Base-by-base conservation (phyloP, 1,284 basidiomycete species). In the Rhodofomes roseus region DNA sequence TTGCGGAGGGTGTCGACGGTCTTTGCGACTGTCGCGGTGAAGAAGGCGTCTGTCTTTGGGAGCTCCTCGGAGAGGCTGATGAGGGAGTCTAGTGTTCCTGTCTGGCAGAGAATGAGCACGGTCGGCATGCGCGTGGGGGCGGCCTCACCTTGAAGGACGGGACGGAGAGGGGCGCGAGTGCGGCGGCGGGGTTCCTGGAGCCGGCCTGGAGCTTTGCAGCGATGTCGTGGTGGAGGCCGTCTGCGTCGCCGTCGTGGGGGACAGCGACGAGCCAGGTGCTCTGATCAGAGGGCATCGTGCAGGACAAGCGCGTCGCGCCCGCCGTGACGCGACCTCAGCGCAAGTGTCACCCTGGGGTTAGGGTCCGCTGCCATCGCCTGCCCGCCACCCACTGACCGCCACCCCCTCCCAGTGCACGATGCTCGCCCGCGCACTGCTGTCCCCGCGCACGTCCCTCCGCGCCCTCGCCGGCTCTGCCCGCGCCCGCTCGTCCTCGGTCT, bases 1-100 rank as follows among this genome's bases (percentile, higher is more conserved):
- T 90, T 93, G 52, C 95, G 91, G 54, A 98, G 83, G 0, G 95
- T 96, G 70, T 99, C 97, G 60, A 98, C 93, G 25, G 92, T 90
- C 81, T 98, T 98, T 62, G 92, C 92, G 60, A 96, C 90, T 12
- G 89, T 87, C 23, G 84, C 79, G 2, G 93, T 98, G 78, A 97
- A 95, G 77, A 84, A 85, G n/a, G 83, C 72, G 67, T 99, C 97
- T 63, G 92, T 86, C 77, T 98, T 98, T 16, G 95, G 93, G 48
- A 99, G 82, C 56, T 92, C 88, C 71, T 99, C 97, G 18, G 95
- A 96, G 53, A 99, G 83, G 3, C 86, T 82, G 64, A 99, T 87
- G 60, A 99, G 86, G 29, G 86, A 83, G 63, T 96, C 96, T 27
- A 99, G 85, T 0, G 96, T 99, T 58, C 96, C 96, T 61, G 95